Percentiles rank a stretch among this genome's conserved stretches.
These are phyloP conservation scores for Geosmithia putterillii DNA, from an alignment of 2,329 filamentous ascomycete species.

Conservation along the genomic window DNA sequence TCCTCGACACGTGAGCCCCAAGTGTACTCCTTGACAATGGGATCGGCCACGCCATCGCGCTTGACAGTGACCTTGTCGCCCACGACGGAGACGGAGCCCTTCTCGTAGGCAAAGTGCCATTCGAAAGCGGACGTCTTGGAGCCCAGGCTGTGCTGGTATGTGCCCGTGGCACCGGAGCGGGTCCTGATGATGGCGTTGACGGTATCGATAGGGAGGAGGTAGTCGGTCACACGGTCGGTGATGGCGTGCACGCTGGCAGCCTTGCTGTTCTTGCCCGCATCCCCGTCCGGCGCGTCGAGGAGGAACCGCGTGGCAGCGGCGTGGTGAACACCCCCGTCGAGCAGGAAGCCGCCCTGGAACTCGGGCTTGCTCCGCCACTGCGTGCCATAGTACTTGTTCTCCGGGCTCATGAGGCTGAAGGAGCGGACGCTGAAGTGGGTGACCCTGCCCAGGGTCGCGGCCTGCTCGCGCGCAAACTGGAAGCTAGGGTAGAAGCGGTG, in stretches of 20 bases:
- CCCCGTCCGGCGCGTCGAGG: conserved; percentile 17
- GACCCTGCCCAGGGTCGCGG: conserved; percentile 14
- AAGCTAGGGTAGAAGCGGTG: conserved; percentile 51
- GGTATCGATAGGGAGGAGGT: conserved; percentile 55
- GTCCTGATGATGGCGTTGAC: conserved; percentile 46
- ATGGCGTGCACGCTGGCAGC: conserved; percentile 38
- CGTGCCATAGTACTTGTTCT: conserved; percentile 36
- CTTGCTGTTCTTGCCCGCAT: conserved; percentile 23
- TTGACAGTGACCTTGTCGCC: conserved; percentile 30
- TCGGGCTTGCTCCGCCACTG: conserved; percentile 54
- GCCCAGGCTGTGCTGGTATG: conserved; percentile 44
- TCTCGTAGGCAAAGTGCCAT: conserved; percentile 44
- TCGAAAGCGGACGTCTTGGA: conserved; percentile 39
- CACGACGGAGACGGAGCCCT: conserved; percentile 37
- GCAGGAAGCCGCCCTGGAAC: conserved; percentile 64
- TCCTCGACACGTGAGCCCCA: conserved; percentile 41
- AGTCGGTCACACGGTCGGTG: conserved; percentile 37
- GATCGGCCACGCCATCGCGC: conserved; percentile 16
- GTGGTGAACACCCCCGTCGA: conserved; percentile 67
- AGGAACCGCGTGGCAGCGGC: conserved; percentile 49
- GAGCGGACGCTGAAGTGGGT: conserved; percentile 34
- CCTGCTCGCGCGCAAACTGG: conserved; percentile 34
- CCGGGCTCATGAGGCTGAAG: conserved; percentile 19
- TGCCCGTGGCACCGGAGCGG: conserved; percentile 40
- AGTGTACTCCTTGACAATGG: conserved; percentile 27